These are phyloP conservation scores for Ligustrum vulgare DNA, from an alignment of 257 asterid species.

Conservation along the genomic window DNA sequence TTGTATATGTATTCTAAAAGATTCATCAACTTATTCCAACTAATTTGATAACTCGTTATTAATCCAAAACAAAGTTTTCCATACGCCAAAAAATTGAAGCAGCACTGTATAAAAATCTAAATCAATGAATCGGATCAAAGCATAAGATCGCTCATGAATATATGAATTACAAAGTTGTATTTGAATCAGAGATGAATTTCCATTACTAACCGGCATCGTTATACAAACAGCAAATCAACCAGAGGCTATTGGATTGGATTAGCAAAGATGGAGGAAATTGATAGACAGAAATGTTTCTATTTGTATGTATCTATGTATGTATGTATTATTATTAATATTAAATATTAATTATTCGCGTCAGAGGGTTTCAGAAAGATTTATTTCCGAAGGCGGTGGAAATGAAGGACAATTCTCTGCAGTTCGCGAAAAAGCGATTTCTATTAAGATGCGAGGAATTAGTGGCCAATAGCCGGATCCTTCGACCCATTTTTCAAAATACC, in stretches of 20 bases:
- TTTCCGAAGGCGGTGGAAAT: constrained; percentile 1
- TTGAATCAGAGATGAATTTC: neutral
- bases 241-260: neutral
- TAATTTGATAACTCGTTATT: neutral
- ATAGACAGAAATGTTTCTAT: neutral
- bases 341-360: neutral
- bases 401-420: constrained; percentile 22
- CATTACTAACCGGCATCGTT: constrained; percentile 44
- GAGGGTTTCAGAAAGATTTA: constrained; percentile 4
- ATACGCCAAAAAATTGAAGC: neutral
- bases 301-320: too few relatives aligned
- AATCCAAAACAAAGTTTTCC: neutral
- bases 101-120: neutral
- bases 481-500: too few relatives aligned
- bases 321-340: too few relatives aligned
- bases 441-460: too few relatives aligned
- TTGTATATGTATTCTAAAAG: neutral
- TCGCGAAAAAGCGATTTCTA: constrained; percentile 13
- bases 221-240: neutral
- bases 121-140: neutral
- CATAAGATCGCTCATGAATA: neutral
- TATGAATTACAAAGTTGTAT: neutral
- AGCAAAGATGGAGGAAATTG: neutral
- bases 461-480: too few relatives aligned
- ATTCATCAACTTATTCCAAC: neutral